Conservation (phyloP, 2,329 filamentous ascomycete genomes). For the Alternaria metachromatica region DNA sequence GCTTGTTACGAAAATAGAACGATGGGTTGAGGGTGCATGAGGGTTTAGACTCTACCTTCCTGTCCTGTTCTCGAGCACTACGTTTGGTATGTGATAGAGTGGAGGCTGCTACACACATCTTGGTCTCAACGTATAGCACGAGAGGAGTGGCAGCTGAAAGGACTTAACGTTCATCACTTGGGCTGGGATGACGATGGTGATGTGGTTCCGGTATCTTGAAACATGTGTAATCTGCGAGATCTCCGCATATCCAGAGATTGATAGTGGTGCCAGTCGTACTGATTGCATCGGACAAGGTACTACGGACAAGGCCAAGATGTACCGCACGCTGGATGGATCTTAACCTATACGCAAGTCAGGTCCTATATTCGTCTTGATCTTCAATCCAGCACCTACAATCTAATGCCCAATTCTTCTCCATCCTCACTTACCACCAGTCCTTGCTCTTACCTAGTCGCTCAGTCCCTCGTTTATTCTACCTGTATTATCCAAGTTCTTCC, state of each 20-base stretch:
- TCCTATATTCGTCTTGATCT: accelerated
- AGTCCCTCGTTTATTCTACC: too few species aligned
- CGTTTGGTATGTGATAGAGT: background rate
- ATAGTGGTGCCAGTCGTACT: background rate
- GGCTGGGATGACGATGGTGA: background rate
- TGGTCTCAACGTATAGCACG: accelerated
- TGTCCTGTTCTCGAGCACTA: too few species aligned
- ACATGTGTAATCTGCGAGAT: background rate
- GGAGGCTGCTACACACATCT: background rate
- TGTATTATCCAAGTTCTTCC: too few species aligned
- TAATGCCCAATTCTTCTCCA: background rate
- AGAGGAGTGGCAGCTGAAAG: background rate
- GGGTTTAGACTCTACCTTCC: too few species aligned
- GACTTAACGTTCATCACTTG: too few species aligned
- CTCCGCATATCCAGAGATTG: background rate
- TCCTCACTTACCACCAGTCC: background rate
- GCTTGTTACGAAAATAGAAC: background rate
- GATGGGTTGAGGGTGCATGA: background rate
- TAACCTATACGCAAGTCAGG: background rate
- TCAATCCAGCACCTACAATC: background rate
- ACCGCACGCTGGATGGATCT: background rate
- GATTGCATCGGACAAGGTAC: background rate
- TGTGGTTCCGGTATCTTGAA: background rate
- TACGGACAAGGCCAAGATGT: background rate
- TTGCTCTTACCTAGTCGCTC: too few species aligned